A percentile compares a stretch with the other conserved stretches of the same genome.
phyloP scores from a whole-genome alignment of 768 basidiomycete genomes.

The Inosperma sp. region DNA sequence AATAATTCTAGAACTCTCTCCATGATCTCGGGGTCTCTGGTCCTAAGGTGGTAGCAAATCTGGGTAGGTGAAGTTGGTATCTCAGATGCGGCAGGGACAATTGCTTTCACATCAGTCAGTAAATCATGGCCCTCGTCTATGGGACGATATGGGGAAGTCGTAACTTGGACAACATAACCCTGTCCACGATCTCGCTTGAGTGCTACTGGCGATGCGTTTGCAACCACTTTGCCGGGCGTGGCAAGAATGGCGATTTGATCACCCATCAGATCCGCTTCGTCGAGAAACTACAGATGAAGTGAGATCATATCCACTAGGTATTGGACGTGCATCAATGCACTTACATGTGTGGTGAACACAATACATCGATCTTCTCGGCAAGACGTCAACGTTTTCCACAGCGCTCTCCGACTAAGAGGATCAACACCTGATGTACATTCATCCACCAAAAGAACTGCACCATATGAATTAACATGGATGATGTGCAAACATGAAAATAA shows the following conservation, averaged over 20 bases:
- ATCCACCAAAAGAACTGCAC: conserved; percentile 53
- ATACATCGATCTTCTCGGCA: conserved; percentile 64
- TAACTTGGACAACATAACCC: conserved; percentile 63
- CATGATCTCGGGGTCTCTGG: conserved; percentile 52
- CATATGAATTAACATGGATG: background rate
- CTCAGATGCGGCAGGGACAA: conserved; percentile 44
- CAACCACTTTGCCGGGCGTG: conserved; percentile 70
- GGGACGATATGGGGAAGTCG: conserved; percentile 32
- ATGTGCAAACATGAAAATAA: conserved; percentile 2
- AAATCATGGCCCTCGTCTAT: conserved; percentile 34
- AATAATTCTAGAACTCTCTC: conserved; percentile 53
- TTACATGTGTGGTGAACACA: conserved; percentile 74
- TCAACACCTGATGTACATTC: conserved; percentile 81
- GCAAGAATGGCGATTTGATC: conserved; percentile 73
- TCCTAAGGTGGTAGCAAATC: conserved; percentile 53
- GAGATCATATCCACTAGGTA: background rate
- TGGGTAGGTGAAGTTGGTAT: conserved; percentile 41
- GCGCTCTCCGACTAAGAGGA: conserved; percentile 68
- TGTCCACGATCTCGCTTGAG: conserved; percentile 67
- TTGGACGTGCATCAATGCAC: conserved; percentile 15
- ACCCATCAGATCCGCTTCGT: conserved; percentile 74
- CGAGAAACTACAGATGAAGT: conserved; percentile 49
- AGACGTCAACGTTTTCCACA: conserved; percentile 71
- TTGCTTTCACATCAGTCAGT: conserved; percentile 36
- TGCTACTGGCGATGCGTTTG: conserved; percentile 68